phyloP scores from a whole-genome alignment of 2,329 filamentous ascomycete species.

The Nigrospora sphaerica region DNA sequence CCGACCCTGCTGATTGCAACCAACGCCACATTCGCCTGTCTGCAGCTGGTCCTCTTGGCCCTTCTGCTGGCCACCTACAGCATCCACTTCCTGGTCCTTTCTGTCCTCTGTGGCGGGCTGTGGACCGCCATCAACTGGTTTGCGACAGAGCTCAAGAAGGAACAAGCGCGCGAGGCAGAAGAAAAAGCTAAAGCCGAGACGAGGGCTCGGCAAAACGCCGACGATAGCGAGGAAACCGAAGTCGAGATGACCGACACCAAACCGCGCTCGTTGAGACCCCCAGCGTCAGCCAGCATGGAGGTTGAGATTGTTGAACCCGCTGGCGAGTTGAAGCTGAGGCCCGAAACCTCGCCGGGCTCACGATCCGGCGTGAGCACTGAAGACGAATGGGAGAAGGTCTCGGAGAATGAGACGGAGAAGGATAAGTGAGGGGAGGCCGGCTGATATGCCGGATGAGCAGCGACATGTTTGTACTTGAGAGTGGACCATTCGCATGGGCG shows the following conservation, averaged over 20 bases:
- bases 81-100: constrained; percentile 82
- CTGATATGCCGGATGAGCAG: too few species aligned
- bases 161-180: constrained; percentile 35
- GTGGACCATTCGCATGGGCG: too few species aligned
- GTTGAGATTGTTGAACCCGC: constrained; percentile 33
- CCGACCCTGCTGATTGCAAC: constrained; percentile 83
- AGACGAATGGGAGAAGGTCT: constrained; percentile 96
- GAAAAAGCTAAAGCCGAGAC: constrained; percentile 31
- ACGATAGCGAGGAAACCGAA: constrained; percentile 43
- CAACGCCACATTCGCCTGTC: constrained; percentile 78
- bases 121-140: constrained; percentile 99
- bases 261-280: background rate
- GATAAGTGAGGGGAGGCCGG: constrained; percentile 31
- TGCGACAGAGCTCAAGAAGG: constrained; percentile 53
- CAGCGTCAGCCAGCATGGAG: constrained; percentile 28
- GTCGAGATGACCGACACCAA: constrained; percentile 30
- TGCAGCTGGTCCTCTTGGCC: constrained; percentile 70
- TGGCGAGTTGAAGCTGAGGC: constrained; percentile 44
- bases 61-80: constrained; percentile 79
- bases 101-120: constrained; percentile 68
- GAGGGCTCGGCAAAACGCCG: constrained; percentile 21
- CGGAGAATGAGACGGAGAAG: constrained; percentile 60
- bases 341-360: constrained; percentile 29
- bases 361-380: constrained; percentile 70
- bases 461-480: too few species aligned